phyloP scores from a whole-genome alignment of 306 rosid species.

The Quercus mongolica region DNA sequence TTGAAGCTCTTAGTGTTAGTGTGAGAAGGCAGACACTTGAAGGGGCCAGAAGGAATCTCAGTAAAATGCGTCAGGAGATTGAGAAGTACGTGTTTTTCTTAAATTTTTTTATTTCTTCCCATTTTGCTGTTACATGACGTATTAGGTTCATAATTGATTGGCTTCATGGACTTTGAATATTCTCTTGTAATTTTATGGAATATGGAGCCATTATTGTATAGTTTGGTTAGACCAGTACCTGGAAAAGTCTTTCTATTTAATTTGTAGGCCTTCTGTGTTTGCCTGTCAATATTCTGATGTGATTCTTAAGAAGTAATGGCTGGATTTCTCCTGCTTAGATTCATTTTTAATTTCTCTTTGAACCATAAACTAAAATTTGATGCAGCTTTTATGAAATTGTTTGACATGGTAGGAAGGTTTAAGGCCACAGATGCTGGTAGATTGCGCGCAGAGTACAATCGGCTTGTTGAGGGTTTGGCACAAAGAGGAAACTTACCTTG shows the following conservation, averaged over 20 bases:
- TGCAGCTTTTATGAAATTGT: slow-evolving; percentile 35
- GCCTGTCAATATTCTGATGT: neutral
- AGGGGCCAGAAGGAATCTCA: slow-evolving; percentile 88
- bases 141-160: neutral
- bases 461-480: slow-evolving; percentile 94
- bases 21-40: slow-evolving; percentile 97
- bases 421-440: slow-evolving; percentile 97
- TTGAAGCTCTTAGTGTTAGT: slow-evolving; percentile 96
- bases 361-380: slow-evolving; percentile 31
- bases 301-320: neutral
- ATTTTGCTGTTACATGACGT: neutral
- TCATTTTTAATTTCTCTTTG: slow-evolving; percentile 9
- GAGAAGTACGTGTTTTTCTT: slow-evolving; percentile 61
- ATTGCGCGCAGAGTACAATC: slow-evolving; percentile 84
- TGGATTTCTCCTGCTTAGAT: neutral
- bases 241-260: neutral
- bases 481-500: slow-evolving; percentile 82
- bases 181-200: neutral
- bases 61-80: slow-evolving; percentile 78
- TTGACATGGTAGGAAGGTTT: slow-evolving; percentile 95
- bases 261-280: neutral
- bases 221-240: neutral
- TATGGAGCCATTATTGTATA: neutral
- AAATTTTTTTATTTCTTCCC: slow-evolving; percentile 1
- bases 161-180: neutral